Percentiles rank a stretch among this genome's conserved stretches.
phyloP scores from a whole-genome alignment of 148 eudicot genomes.

The Persicaria tinctoria region DNA sequence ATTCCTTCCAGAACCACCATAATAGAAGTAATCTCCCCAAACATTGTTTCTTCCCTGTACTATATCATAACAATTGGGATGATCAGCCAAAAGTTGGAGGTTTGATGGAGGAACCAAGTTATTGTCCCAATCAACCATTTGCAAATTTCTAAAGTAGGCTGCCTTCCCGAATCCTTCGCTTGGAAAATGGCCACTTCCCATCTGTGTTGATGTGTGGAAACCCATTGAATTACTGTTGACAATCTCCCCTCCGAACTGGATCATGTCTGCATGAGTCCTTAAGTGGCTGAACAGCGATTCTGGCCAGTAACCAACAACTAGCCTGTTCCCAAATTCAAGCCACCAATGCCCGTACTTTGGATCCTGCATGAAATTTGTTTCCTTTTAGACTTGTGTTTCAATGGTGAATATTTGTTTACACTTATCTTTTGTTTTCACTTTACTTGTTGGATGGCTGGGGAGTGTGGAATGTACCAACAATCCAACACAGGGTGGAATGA shows the following conservation, averaged over 20 bases:
- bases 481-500: too few relatives aligned
- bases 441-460: too few relatives aligned
- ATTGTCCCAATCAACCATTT: constrained; percentile 94
- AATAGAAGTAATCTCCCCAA: constrained; percentile 93
- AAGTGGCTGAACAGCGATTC: constrained; percentile 70
- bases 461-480: too few relatives aligned
- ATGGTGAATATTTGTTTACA: background rate
- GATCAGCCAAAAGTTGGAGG: constrained; percentile 78
- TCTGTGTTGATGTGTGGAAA: constrained; percentile 85
- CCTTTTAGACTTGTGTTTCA: background rate
- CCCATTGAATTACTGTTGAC: constrained; percentile 68
- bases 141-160: constrained; percentile 83
- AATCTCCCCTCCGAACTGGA: constrained; percentile 95
- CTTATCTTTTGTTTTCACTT: background rate
- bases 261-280: constrained; percentile 73
- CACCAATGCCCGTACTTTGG: constrained; percentile 98
- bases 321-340: constrained; percentile 83
- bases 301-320: constrained; percentile 94
- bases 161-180: constrained; percentile 84
- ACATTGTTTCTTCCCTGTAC: constrained; percentile 64
- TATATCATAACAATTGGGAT: constrained; percentile 84
- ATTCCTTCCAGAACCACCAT: constrained; percentile 96
- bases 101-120: constrained; percentile 68
- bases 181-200: constrained; percentile 96
- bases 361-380: constrained; percentile 39